Evolutionary conservation across 257 asterid species (phyloP).

Genomic region (Solanum pinnatisectum): DNA sequence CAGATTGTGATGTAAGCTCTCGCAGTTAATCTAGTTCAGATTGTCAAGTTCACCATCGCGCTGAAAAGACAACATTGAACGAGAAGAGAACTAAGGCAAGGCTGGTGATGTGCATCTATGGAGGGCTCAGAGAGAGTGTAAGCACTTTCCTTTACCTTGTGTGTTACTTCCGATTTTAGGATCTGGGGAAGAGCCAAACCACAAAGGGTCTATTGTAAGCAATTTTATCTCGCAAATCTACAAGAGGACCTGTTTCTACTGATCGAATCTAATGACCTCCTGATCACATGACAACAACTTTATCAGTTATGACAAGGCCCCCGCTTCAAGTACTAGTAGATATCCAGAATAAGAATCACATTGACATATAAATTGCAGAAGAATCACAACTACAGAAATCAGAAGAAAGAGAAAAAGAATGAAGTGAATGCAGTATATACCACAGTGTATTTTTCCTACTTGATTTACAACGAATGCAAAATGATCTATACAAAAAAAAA

Average conservation of each 20-base stretch:
- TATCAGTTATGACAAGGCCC: neutral
- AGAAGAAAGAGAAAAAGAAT: neutral
- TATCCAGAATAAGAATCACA: neutral
- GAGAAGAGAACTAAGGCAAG: too few relatives aligned
- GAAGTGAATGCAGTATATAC: neutral
- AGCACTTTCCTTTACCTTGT: too few relatives aligned
- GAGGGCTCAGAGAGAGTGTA: too few relatives aligned
- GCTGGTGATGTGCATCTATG: too few relatives aligned
- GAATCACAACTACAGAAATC: neutral
- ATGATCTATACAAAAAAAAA: neutral
- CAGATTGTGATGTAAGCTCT: too few relatives aligned
- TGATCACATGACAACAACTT: neutral
- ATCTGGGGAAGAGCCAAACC: too few relatives aligned
- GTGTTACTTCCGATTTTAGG: too few relatives aligned
- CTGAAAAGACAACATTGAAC: too few relatives aligned
- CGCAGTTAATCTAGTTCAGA: too few relatives aligned
- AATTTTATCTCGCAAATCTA: too few relatives aligned
- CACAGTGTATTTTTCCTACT: neutral
- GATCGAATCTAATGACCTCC: neutral
- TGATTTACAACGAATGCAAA: neutral
- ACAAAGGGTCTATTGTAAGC: neutral
- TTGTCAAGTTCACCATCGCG: too few relatives aligned
- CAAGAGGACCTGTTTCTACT: accelerated
- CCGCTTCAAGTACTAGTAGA: neutral
- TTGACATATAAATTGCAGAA: neutral